Base-by-base conservation (phyloP, 805 yeast genomes). In the Hanseniaspora mollemarum region DNA sequence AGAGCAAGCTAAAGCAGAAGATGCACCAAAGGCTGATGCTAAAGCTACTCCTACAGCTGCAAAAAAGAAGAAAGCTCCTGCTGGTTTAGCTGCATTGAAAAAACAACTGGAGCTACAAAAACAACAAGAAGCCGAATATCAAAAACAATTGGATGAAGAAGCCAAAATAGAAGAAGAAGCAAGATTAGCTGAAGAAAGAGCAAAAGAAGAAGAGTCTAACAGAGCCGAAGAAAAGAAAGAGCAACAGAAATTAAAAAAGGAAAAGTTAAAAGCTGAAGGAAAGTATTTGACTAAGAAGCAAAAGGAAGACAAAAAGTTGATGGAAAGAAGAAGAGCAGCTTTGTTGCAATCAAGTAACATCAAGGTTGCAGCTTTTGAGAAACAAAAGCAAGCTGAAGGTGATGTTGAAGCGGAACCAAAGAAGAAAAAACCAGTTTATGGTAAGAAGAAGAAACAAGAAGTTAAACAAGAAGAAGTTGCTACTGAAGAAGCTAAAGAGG, bases 251-350 rank as follows among this genome's bases (percentile, higher is more conserved):
- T 75, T 76, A 54, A 87, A 83, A 73, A 82, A 77, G 58, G 98
- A 92, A 61, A 90, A 86, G 69, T 78, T 92, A 65, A 86, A 85
- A 69, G 92, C 96, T 32, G 96, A 90, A 69, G 99, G 99, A 62
- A 92, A 92, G 64, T 79, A 81, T 51, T 70, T 92, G 63, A 84
- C 96, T 54, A 92, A 86, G 72, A 90, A 88, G 64, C 98, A 92
- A 73, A 87, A 84, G 69, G 95, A 87, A 67, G 95, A 87, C 65
- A 84, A 85, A 70, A 85, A 80, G 49, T 67, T 80, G 37, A 77
- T 81, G 60, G 96, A 90, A 63, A 83, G 84, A 64, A 87, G 97
- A 71, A 83, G 94, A 66, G 84, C 84, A 57, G 87, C 81, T 60
- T 72, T 90, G 55, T 73, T 90, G 57, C 81, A 81, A 53, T 70